phyloP scores from a whole-genome alignment of 805 yeast genomes.

The Metschnikowia lunata region DNA sequence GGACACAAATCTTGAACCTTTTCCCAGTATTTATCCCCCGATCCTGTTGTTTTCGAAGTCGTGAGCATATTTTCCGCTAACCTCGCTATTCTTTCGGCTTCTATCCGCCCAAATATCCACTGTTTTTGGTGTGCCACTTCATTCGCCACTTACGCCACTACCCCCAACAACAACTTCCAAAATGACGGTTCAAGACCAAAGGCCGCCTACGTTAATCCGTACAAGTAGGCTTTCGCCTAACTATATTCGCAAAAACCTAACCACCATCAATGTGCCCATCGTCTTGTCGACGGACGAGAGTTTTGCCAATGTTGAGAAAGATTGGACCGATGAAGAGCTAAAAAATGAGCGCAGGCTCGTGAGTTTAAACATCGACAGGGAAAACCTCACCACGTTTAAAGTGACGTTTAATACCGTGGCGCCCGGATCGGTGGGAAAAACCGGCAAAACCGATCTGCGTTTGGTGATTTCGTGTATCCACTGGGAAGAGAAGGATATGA shows the following conservation, averaged over 20 bases:
- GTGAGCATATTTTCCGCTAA: too few species aligned
- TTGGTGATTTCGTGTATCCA: conserved; percentile 56
- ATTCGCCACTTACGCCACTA: background rate
- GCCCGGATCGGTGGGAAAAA: conserved; percentile 35
- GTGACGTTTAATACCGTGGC: conserved; percentile 6
- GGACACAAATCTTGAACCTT: too few species aligned
- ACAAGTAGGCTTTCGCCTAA: conserved; percentile 17
- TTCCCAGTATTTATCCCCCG: too few species aligned
- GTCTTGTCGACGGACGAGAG: conserved; percentile 28
- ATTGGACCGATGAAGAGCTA: conserved; percentile 47
- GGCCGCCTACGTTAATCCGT: conserved; percentile 10
- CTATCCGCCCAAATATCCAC: background rate
- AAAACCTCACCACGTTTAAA: conserved; percentile 16
- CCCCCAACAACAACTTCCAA: background rate
- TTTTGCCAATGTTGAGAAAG: conserved; percentile 31
- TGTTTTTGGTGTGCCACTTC: background rate
- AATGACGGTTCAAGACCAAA: conserved; percentile 1
- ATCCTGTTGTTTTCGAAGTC: too few species aligned
- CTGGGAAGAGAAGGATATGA: conserved; percentile 46
- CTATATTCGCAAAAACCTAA: conserved; percentile 14
- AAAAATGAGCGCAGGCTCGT: conserved; percentile 45
- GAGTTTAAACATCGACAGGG: conserved; percentile 32
- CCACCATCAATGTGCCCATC: conserved; percentile 25
- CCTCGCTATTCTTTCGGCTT: too few species aligned
- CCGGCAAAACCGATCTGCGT: conserved; percentile 14